A percentile compares a stretch with the other conserved stretches of the same genome.
Evolutionary conservation across 495 filamentous ascomycete genomes (phyloP).

Genomic region (Lepraria neglecta): DNA sequence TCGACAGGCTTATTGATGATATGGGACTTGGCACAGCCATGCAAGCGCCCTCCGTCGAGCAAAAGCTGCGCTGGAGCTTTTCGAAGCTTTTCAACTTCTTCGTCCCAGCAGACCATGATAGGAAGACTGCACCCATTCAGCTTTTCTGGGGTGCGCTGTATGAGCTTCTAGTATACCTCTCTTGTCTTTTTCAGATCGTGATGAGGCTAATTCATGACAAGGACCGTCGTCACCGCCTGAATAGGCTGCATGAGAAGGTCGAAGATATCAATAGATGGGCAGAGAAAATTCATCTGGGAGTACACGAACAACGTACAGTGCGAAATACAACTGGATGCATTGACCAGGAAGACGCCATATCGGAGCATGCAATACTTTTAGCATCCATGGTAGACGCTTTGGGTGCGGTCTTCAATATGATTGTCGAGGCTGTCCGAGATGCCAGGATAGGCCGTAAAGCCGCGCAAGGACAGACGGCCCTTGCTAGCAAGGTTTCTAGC

Average conservation of each 20-base stretch:
- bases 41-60: not conserved
- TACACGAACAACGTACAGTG: not conserved
- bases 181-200: too few relatives aligned
- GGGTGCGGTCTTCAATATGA: conserved; percentile 16
- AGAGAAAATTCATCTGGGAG: conserved; percentile 2
- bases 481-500: not conserved
- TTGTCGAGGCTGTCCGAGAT: conserved; percentile 8
- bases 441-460: not conserved
- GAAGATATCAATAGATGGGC: not conserved
- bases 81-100: not conserved
- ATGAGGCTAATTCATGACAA: too few relatives aligned
- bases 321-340: not conserved
- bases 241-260: not conserved
- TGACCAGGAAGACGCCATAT: not conserved
- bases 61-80: not conserved
- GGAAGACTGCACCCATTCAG: not conserved
- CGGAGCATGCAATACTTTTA: conserved; percentile 7
- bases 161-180: not conserved
- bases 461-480: not conserved
- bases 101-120: not conserved
- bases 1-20: not conserved
- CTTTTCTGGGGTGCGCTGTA: not conserved
- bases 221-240: too few relatives aligned
- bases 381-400: conserved; percentile 16
- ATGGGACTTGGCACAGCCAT: too few relatives aligned